These are phyloP conservation scores for Bryum argenteum DNA, from an alignment of 225 moss, liverwort and hornwort species.

Conservation along the genomic window DNA sequence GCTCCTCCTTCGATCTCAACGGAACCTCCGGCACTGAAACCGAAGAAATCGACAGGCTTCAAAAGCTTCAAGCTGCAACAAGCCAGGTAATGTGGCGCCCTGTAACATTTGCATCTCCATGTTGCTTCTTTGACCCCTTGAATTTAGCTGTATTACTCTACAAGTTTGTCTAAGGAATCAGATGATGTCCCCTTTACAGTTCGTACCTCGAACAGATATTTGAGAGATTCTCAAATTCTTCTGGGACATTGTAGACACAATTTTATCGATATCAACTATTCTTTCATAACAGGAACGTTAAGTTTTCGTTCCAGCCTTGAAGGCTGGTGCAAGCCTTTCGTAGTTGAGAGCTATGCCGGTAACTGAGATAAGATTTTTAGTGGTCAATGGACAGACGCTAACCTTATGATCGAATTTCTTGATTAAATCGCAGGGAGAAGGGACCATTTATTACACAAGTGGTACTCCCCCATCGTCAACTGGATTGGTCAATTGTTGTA, in stretches of 20 bases:
- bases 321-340: constrained; percentile 10
- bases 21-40: constrained; percentile 25
- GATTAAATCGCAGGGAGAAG: constrained; percentile 47
- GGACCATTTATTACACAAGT: constrained; percentile 43
- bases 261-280: constrained; percentile 3
- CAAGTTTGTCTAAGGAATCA: constrained; percentile 6
- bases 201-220: not conserved
- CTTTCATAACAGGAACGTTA: not conserved
- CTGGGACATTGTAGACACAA: constrained; percentile 7
- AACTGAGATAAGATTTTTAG: constrained; percentile 23
- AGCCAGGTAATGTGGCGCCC: constrained; percentile 38
- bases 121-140: not conserved
- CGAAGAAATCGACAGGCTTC: constrained; percentile 41
- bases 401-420: constrained; percentile 34
- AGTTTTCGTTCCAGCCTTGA: not conserved
- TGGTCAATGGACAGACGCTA: constrained; percentile 12
- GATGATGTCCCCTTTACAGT: constrained; percentile 12
- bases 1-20: constrained; percentile 29
- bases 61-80: constrained; percentile 51
- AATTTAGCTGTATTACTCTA: not conserved
- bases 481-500: constrained; percentile 17
- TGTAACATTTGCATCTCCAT: constrained; percentile 2
- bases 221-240: not conserved
- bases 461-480: constrained; percentile 42
- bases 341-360: constrained; percentile 3